Conservation (phyloP, 495 filamentous ascomycete species). For the Penicillium roqueforti region DNA sequence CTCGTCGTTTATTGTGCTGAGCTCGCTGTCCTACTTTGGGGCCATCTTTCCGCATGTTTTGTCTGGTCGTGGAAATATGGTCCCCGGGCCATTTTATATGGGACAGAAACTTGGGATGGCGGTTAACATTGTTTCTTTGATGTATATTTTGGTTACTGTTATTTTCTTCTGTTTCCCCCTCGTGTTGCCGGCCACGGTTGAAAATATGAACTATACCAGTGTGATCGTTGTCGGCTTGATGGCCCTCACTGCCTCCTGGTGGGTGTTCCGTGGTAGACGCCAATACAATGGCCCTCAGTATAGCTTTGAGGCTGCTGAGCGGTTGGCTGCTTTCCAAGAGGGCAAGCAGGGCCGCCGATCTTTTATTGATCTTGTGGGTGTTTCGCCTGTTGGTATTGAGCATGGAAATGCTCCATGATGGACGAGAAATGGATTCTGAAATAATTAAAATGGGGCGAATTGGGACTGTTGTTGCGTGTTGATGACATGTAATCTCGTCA, state of each 20-base stretch:
- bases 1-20: slow-evolving; percentile 69
- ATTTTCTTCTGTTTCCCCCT: slow-evolving; percentile 72
- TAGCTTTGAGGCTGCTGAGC: slow-evolving; percentile 30
- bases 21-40: slow-evolving; percentile 65
- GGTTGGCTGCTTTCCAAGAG: slow-evolving; percentile 22
- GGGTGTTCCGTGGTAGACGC: slow-evolving; percentile 25
- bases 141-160: slow-evolving; percentile 62
- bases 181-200: slow-evolving; percentile 45
- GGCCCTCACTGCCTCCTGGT: slow-evolving; percentile 32
- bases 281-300: slow-evolving; percentile 34
- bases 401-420: slow-evolving; percentile 10
- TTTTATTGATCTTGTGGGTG: slow-evolving; percentile 20
- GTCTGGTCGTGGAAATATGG: slow-evolving; percentile 57
- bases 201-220: slow-evolving; percentile 65
- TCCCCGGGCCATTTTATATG: slow-evolving; percentile 66
- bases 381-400: slow-evolving; percentile 5
- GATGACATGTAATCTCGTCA: neutral
- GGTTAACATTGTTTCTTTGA: slow-evolving; percentile 52
- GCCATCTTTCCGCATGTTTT: slow-evolving; percentile 68
- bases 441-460: neutral
- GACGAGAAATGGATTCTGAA: neutral
- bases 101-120: slow-evolving; percentile 50
- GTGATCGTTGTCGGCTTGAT: slow-evolving; percentile 57
- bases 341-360: slow-evolving; percentile 25
- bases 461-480: neutral